A percentile compares a stretch with the other conserved stretches of the same genome.
These are phyloP conservation scores for Periconia sp. DNA, from an alignment of 2,329 filamentous ascomycete genomes.

Conservation along the genomic window DNA sequence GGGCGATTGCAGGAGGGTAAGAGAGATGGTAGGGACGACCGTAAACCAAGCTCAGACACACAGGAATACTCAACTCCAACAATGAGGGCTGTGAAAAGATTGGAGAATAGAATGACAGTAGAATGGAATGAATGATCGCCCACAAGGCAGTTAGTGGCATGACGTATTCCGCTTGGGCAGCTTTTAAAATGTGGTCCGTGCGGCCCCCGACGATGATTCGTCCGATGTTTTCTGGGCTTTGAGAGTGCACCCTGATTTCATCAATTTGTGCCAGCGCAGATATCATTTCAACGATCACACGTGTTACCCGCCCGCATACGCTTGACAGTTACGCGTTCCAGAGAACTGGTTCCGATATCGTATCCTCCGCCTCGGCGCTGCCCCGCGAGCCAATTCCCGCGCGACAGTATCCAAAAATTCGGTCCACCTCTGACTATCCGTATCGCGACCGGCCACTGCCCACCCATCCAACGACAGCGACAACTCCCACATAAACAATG, in stretches of 20 bases:
- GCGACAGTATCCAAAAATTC: too few species aligned
- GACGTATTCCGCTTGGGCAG: conserved; percentile 26
- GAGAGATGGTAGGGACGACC: background rate
- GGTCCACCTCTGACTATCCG: too few species aligned
- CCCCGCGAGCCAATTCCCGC: too few species aligned
- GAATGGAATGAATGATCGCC: conserved; percentile 23
- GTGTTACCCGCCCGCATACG: too few species aligned
- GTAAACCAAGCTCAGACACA: background rate
- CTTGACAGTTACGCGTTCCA: too few species aligned
- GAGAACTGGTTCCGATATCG: too few species aligned
- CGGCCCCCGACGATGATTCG: conserved; percentile 24
- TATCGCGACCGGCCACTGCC: too few species aligned
- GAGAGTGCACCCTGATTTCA: background rate
- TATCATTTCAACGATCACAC: too few species aligned
- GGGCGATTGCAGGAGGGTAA: conserved; percentile 17
- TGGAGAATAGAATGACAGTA: background rate
- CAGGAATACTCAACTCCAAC: background rate
- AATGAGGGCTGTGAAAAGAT: background rate
- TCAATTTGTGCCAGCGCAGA: background rate
- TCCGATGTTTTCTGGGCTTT: conserved; percentile 14
- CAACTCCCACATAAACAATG: background rate
- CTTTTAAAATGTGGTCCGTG: conserved; percentile 17
- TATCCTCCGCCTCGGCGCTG: too few species aligned
- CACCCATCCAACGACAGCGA: background rate
- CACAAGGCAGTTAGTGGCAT: conserved; percentile 39